Base-by-base conservation (phyloP, 2,329 filamentous ascomycete species). In the Sporothrix schenckii region DNA sequence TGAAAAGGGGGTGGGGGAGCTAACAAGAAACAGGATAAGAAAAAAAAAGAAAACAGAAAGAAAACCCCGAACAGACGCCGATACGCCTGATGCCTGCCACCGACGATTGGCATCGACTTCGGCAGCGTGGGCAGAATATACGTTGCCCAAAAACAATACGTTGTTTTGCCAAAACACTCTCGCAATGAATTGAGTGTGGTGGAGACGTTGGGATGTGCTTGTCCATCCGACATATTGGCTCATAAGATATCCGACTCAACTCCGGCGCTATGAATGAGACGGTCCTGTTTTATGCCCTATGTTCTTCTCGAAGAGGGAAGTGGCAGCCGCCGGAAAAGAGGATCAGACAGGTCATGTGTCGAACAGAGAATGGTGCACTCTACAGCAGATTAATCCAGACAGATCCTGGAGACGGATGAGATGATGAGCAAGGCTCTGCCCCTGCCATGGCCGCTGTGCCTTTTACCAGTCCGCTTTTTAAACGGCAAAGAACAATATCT, bases 321-420 rank as follows among this genome's bases (percentile, higher is more conserved):
- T 41, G 19, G 21, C 11, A 56, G 30, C 13, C 27, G 21, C 39
- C 44, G 27, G 61, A 66, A 66, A 54, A 47, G 41, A 16, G 65
- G 63, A 54, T 54, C 50, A 54, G 63, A 66, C 65, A 56, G 34
- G 65, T 47, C 65, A 67, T 67, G 49, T 44, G 50, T 67, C 65
- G 65, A 67, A 67, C 30, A 39, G 34, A 54, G 30, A 53, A 44
- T 16, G 41, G 63, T 6, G 49, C 47, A 13, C 44, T 27, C 58
- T 49, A 34, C 41, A 10, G 14, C 3, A 16, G 16, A 44, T 44
- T 44, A 44, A 44, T 47, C 41, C 44, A 47, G 34, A 34, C 41
- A 65, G 44, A 65, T 50, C 61, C 61, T 65, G 61, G 44, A 50
- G 44, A 44, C 50, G 21, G 19, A 49, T 49, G 16, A 63, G 39